These are phyloP conservation scores for Vitis cinerea DNA, from an alignment of 164 flowering plant genomes.

Conservation along the genomic window DNA sequence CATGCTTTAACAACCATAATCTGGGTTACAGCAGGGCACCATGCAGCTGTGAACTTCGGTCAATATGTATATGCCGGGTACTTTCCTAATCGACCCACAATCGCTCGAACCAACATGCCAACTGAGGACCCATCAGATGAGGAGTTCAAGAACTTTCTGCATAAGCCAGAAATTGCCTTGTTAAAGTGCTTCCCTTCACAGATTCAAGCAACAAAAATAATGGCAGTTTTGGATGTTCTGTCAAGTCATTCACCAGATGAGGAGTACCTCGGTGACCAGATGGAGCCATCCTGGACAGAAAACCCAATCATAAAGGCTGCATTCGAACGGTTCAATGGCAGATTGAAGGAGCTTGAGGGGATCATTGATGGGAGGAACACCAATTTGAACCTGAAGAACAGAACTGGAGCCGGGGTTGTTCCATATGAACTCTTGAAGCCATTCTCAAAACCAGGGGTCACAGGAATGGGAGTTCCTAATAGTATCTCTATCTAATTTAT, in stretches of 20 bases:
- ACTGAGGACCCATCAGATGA: neutral
- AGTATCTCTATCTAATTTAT: too few relatives aligned
- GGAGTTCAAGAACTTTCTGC: neutral
- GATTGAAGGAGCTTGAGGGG: too few relatives aligned
- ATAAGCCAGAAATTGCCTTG: conserved; percentile 5
- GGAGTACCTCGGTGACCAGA: neutral
- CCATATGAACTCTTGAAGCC: too few relatives aligned
- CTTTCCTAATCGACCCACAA: conserved; percentile 11
- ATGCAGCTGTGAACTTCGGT: conserved; percentile 31
- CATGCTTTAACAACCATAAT: conserved; percentile 29
- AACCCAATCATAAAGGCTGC: too few relatives aligned
- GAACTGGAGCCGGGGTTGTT: too few relatives aligned
- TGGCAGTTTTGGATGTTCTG: conserved; percentile 10
- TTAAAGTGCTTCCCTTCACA: conserved; percentile 1
- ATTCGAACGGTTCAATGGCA: too few relatives aligned
- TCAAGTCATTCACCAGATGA: conserved; percentile 10
- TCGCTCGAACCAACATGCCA: conserved; percentile 6
- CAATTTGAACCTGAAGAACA: too few relatives aligned
- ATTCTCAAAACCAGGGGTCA: too few relatives aligned
- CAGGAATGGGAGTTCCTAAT: too few relatives aligned
- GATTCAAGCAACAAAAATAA: conserved; percentile 4
- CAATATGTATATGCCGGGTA: conserved; percentile 22
- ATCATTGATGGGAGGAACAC: too few relatives aligned
- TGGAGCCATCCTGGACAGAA: too few relatives aligned
- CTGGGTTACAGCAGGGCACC: conserved; percentile 27